phyloP scores from a whole-genome alignment of 2,329 filamentous ascomycete species.

The Diaporthe caulivora region DNA sequence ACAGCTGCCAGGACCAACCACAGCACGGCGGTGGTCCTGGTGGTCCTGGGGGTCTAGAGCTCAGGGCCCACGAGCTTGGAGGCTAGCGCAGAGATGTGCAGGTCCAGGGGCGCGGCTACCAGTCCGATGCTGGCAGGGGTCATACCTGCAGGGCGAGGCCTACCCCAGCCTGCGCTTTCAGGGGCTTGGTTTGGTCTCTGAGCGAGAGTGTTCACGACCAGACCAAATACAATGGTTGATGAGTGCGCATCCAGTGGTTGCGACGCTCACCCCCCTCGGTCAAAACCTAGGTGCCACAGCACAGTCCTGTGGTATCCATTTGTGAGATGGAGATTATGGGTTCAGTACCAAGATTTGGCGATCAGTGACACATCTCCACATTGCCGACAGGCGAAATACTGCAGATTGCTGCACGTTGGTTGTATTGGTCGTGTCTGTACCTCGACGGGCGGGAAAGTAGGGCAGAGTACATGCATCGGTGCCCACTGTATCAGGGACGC shows the following conservation, averaged over 20 bases:
- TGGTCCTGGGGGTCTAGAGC: conserved; percentile 21
- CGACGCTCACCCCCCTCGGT: not conserved
- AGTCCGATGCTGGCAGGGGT: not conserved
- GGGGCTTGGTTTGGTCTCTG: not conserved
- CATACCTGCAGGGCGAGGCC: not conserved
- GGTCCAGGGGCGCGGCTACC: conserved; percentile 19
- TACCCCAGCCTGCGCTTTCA: conserved; percentile 16
- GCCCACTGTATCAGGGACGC: too few species aligned
- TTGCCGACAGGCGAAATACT: conserved; percentile 6
- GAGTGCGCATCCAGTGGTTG: not conserved
- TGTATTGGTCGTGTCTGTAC: not conserved
- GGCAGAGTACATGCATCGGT: not conserved
- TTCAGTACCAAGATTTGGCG: conserved; percentile 21
- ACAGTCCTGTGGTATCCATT: not conserved
- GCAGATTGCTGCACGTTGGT: not conserved
- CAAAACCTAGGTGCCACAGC: not conserved
- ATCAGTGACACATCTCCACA: conserved; percentile 11
- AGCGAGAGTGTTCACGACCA: not conserved
- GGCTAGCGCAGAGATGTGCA: conserved; percentile 21
- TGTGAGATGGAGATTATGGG: conserved; percentile 12
- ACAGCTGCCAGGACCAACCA: not conserved
- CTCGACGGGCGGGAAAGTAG: not conserved
- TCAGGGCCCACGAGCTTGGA: not conserved
- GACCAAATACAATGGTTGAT: not conserved
- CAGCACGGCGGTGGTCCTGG: not conserved